These are phyloP conservation scores for Pythium oligandrum DNA, from an alignment of 352 stramenopile genomes.

Conservation along the genomic window DNA sequence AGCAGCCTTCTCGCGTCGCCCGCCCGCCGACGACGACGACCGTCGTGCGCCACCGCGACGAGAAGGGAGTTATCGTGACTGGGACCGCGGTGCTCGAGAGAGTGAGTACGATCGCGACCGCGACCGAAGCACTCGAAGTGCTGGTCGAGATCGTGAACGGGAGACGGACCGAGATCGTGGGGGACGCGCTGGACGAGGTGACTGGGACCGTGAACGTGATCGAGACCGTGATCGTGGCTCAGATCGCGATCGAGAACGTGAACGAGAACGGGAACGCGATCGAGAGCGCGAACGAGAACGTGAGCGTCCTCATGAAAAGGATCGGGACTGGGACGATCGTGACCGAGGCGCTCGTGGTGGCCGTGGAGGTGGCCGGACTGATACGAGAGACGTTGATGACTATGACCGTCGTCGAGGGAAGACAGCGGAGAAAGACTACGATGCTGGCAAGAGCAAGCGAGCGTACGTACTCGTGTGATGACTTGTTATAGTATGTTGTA, in stretches of 20 bases:
- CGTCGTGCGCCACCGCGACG: slow-evolving; percentile 18
- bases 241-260: slow-evolving; percentile 32
- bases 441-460: slow-evolving; percentile 35
- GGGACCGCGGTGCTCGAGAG: slow-evolving; percentile 1
- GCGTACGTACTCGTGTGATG: slow-evolving; percentile 14
- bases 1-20: slow-evolving; percentile 26
- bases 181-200: slow-evolving; percentile 26
- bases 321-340: slow-evolving; percentile 2
- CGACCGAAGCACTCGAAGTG: neutral
- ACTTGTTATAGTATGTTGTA: neutral
- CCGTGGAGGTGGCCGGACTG: slow-evolving; percentile 9
- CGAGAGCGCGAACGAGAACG: slow-evolving; percentile 12
- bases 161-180: slow-evolving; percentile 26
- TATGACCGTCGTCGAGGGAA: slow-evolving; percentile 23
- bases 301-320: neutral
- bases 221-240: slow-evolving; percentile 17
- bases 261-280: slow-evolving; percentile 26
- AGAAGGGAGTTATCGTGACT: slow-evolving; percentile 14
- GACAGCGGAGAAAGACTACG: slow-evolving; percentile 34
- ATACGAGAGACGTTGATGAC: slow-evolving; percentile 25
- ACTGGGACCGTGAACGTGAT: slow-evolving; percentile 20
- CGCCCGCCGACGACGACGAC: slow-evolving; percentile 33
- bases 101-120: slow-evolving; percentile 6
- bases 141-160: slow-evolving; percentile 15
- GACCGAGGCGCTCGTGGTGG: slow-evolving; percentile 18